Base-by-base conservation (phyloP, 2,329 filamentous ascomycete genomes). In the Aspergillus udagawae region DNA sequence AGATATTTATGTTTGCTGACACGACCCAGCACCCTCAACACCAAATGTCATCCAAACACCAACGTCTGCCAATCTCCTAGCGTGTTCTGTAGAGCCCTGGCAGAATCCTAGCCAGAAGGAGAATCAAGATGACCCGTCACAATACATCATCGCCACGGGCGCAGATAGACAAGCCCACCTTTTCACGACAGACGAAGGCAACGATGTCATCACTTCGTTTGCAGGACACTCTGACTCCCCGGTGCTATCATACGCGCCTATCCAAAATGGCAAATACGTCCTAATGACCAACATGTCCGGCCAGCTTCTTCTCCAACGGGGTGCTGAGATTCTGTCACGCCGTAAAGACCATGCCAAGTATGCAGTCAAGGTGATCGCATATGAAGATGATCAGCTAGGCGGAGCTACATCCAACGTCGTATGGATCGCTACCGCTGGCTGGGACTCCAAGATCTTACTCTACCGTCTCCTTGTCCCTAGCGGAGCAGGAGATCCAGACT, bases 221-320 rank as follows among this genome's bases (percentile, higher is more conserved):
- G 44, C 67, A 3, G 60, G 62, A 3, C 57, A 71, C n/a, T 69
- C 68, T 17, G 66, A 70, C 38, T 70, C 73, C 12, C 83, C 84
- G 0, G 78, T 86, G 32, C 70, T 87, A 10, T 84, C 83, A 21
- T 75, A 78, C 52, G 67, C 73, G 28, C 71, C 76, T 6, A 60
- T 84, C 6, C 63, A 71, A 5, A 62, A 73, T n/a, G 73, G 73
- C 3, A 62, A 62, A 51, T 78, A 78, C 62, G 61, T 84, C 14
- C 66, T 86, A n/a, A 74, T 80, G 52, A 78, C 80, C 20, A 82
- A 79, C 48, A 86, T 86, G 84, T 85, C 83, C 9, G 84, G 84
- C 4, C 79, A 81, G 54, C 63, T 86, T 4, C 65, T 79, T 29
- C 69, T 86, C 1, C 80, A 80, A 59, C 69, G 79, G 58, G 70